Evolutionary conservation across 805 yeast genomes (phyloP).

Genomic region (Clavispora santaluciae): DNA sequence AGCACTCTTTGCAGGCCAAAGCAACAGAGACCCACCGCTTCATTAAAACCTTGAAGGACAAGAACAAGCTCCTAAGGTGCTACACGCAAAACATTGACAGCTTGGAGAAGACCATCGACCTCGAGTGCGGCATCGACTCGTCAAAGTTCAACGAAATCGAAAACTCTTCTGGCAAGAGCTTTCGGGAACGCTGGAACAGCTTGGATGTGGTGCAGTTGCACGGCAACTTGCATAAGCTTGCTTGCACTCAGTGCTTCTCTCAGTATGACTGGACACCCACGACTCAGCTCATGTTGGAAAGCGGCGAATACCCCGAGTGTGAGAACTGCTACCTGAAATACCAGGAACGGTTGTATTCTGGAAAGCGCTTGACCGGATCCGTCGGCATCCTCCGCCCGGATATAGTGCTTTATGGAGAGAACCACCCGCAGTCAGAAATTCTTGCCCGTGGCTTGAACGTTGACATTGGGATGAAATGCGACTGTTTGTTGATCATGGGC

Average conservation of each 20-base stretch:
- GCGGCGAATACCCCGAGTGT: conserved; percentile 76
- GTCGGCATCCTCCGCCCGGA: conserved; percentile 82
- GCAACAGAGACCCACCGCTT: conserved; percentile 86
- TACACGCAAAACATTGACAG: conserved; percentile 96
- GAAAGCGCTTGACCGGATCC: conserved; percentile 67
- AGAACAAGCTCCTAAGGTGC: conserved; percentile 70
- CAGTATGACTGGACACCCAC: conserved; percentile 58
- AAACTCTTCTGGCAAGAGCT: conserved; percentile 14
- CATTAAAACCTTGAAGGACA: conserved; percentile 54
- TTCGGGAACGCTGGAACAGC: conserved; percentile 50
- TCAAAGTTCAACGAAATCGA: conserved; percentile 22
- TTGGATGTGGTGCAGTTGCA: conserved; percentile 84
- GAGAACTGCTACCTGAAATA: conserved; percentile 57
- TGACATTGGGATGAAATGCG: conserved; percentile 69
- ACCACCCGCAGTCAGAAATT: conserved; percentile 82
- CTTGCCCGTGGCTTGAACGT: conserved; percentile 64
- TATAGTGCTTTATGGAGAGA: conserved; percentile 89
- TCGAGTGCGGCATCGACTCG: conserved; percentile 51
- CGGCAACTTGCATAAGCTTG: conserved; percentile 74
- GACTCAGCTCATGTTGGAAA: conserved; percentile 41
- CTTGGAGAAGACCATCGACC: conserved; percentile 61
- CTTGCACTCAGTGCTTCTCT: conserved; percentile 69
- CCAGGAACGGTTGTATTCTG: conserved; percentile 53
- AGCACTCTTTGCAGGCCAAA: conserved; percentile 56
- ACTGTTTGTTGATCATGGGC: conserved; percentile 81